phyloP scores from a whole-genome alignment of 1,139 yeast genomes.

The Zygoascus sp. region DNA sequence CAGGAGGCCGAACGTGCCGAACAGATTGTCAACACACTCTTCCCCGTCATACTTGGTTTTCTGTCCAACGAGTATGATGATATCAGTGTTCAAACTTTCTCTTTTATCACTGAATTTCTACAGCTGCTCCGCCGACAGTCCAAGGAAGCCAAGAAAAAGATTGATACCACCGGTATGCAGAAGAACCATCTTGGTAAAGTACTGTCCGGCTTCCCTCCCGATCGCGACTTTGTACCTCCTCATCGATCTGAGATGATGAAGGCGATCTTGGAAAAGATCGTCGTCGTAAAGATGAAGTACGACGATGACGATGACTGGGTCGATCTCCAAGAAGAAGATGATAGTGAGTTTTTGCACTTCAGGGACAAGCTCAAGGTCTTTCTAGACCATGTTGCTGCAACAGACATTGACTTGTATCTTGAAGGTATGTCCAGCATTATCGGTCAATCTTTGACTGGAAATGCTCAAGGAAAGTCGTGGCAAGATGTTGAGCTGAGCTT shows the following conservation, averaged over 20 bases:
- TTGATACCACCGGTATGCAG: slow-evolving; percentile 26
- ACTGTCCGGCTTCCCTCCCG: slow-evolving; percentile 29
- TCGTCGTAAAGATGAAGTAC: slow-evolving; percentile 65
- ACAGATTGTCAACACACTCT: slow-evolving; percentile 51
- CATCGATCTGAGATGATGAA: slow-evolving; percentile 50
- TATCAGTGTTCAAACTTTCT: slow-evolving; percentile 75
- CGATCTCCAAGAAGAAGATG: slow-evolving; percentile 48
- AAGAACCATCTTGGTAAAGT: slow-evolving; percentile 28
- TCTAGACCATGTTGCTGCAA: slow-evolving; percentile 79
- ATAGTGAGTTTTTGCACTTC: slow-evolving; percentile 74
- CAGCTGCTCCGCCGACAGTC: slow-evolving; percentile 60
- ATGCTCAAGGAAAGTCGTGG: slow-evolving; percentile 46
- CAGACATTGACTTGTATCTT: slow-evolving; percentile 67
- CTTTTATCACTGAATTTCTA: slow-evolving; percentile 71
- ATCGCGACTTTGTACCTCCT: slow-evolving; percentile 29
- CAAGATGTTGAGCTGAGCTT: slow-evolving; percentile 80
- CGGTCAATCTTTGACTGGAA: slow-evolving; percentile 46
- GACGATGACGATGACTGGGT: slow-evolving; percentile 66
- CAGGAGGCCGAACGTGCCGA: slow-evolving; percentile 40
- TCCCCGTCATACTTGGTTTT: slow-evolving; percentile 71
- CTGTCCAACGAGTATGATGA: slow-evolving; percentile 85
- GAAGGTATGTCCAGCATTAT: slow-evolving; percentile 67
- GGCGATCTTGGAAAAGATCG: slow-evolving; percentile 61
- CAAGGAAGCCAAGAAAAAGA: slow-evolving; percentile 29
- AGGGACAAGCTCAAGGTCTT: slow-evolving; percentile 68